A percentile compares a stretch with the other conserved stretches of the same genome.
Conservation (phyloP, 139 green algal genomes). For the Chloropicon primus region DNA sequence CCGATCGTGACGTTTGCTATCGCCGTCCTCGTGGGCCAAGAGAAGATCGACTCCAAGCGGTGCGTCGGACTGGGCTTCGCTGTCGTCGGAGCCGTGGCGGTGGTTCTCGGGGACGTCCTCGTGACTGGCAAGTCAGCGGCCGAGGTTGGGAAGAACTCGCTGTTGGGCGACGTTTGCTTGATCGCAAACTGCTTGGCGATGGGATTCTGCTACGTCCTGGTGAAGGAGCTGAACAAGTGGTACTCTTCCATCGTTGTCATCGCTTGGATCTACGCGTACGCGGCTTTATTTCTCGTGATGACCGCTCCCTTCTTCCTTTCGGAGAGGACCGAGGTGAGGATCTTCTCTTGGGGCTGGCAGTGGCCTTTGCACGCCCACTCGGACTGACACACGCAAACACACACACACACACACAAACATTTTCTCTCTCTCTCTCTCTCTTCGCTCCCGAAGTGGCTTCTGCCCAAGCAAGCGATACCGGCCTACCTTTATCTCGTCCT, state of each 20-base stretch:
- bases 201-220: slow-evolving; percentile 30
- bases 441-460: not conserved
- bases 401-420: too few relatives aligned
- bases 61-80: slow-evolving; percentile 32
- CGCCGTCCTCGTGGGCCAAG: slow-evolving; percentile 14
- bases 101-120: slow-evolving; percentile 25
- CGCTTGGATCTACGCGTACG: slow-evolving; percentile 45
- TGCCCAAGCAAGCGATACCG: not conserved
- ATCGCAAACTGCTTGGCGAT: slow-evolving; percentile 42
- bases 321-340: not conserved
- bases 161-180: slow-evolving; percentile 39
- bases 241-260: slow-evolving; percentile 36
- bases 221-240: slow-evolving; percentile 25
- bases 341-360: too few relatives aligned
- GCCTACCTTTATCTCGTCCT: not conserved
- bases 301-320: slow-evolving; percentile 8
- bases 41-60: slow-evolving; percentile 11
- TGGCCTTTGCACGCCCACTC: too few relatives aligned
- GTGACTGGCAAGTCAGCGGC: not conserved
- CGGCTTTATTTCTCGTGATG: slow-evolving; percentile 14
- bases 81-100: slow-evolving; percentile 34
- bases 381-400: too few relatives aligned
- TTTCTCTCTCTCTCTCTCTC: not conserved
- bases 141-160: slow-evolving; percentile 7
- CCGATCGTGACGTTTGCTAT: slow-evolving; percentile 38